Evolutionary conservation across 2,329 filamentous ascomycete species (phyloP), one percentile per base, ranked within the genome.

Genomic region (Chaetomiaceae sp.): DNA sequence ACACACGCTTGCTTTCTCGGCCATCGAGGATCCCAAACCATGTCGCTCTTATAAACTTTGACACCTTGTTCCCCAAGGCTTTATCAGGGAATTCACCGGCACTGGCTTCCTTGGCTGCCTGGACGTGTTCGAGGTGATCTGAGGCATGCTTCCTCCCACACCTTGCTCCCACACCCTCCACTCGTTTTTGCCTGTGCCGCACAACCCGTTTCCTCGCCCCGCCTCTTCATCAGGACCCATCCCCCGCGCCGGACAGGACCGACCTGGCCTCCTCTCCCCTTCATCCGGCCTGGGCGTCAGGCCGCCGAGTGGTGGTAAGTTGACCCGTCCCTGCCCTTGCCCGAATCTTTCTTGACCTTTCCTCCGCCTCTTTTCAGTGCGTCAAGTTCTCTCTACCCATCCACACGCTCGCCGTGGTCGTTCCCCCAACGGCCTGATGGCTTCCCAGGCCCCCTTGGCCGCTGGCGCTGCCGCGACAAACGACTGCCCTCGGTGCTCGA

Each of bases 401-500:
- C 34, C 34, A 1, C 34, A 8, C 34, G 6, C 34, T 17, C n/a
- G 16, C n/a, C 38, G 5, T n/a, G n/a, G n/a, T 21, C n/a, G 31
- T 31, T 39, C 40, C 23, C 20, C 33, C 25, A 7, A 20, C 37
- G 25, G 13, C 20, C 9, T 25, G 40, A 61, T 58, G 58, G 48
- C 52, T 44, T 54, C 52, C 31, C 43, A 21, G 16, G 25, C 44
- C 20, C 50, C 51, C 17, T 19, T 48, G 37, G 31, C 44, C 17
- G 44, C 30, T 21, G 21, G 43, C 17, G 10, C 44, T 27, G 13
- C 43, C 13, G 57, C 40, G 35, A 20, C 48, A 16, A 56, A 62
- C 38, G 40, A 47, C 33, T 65, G 63, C 47, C 46, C 56, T 37
- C 54, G 55, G 13, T 68, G 66, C 51, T 34, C 52, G 8, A 66